A percentile compares a stretch with the other conserved stretches of the same genome.
These are phyloP conservation scores for Penicillium subrubescens DNA, from an alignment of 495 filamentous ascomycete species.

Conservation along the genomic window DNA sequence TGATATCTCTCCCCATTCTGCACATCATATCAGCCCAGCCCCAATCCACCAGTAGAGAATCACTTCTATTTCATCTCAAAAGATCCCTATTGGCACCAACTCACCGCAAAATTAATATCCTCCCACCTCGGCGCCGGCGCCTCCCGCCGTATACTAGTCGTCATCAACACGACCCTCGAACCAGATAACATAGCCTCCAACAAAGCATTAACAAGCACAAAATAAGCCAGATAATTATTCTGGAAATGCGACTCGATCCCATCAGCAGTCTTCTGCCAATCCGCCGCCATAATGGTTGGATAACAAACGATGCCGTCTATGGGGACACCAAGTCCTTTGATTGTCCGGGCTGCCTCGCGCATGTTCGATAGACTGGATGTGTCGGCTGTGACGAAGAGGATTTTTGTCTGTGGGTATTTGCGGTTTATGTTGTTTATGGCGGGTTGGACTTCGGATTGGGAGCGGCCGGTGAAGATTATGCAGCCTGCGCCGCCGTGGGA, in stretches of 20 bases:
- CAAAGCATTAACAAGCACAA: slow-evolving; percentile 25
- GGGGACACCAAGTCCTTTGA: slow-evolving; percentile 16
- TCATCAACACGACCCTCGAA: slow-evolving; percentile 23
- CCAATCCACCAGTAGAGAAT: background rate
- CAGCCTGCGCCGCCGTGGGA: slow-evolving; percentile 38
- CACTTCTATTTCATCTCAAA: background rate
- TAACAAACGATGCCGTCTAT: slow-evolving; percentile 29
- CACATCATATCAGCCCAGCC: slow-evolving; percentile 2
- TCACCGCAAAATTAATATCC: slow-evolving; percentile 25
- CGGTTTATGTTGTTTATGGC: slow-evolving; percentile 42
- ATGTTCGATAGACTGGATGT: slow-evolving; percentile 17
- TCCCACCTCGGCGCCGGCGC: slow-evolving; percentile 22
- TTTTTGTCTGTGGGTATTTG: slow-evolving; percentile 21
- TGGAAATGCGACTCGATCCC: slow-evolving; percentile 30
- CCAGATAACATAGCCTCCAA: slow-evolving; percentile 9
- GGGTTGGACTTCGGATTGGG: slow-evolving; percentile 38
- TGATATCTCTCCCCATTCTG: slow-evolving; percentile 28
- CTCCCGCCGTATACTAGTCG: slow-evolving; percentile 25
- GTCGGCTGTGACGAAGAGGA: slow-evolving; percentile 26
- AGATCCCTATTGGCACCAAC: background rate
- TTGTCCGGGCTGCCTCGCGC: slow-evolving; percentile 16
- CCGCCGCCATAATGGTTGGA: slow-evolving; percentile 23
- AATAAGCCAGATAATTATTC: slow-evolving; percentile 29
- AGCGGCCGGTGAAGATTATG: slow-evolving; percentile 47
- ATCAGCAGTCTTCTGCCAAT: slow-evolving; percentile 22